phyloP scores from a whole-genome alignment of 2,329 filamentous ascomycete genomes.

The Sclerotinia glacialis region DNA sequence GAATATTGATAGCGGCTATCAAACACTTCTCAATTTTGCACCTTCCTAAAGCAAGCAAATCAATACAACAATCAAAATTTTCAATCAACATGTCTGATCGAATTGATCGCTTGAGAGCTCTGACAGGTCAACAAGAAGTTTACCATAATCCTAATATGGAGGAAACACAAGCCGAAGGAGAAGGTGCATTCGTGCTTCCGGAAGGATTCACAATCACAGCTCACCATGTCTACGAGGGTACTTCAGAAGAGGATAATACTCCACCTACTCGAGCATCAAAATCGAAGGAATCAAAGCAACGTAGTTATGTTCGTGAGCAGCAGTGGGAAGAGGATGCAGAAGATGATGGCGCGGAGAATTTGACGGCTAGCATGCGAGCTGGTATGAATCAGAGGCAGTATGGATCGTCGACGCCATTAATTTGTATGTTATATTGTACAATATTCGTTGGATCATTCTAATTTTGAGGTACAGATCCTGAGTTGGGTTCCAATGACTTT shows the following conservation, averaged over 20 bases:
- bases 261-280: neutral
- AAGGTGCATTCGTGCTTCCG: neutral
- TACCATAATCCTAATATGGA: neutral
- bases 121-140: conserved; percentile 13
- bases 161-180: neutral
- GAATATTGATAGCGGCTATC: neutral
- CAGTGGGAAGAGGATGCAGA: neutral
- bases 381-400: neutral
- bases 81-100: conserved; percentile 5
- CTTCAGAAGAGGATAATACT: conserved; percentile 4
- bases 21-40: neutral
- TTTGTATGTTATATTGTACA: neutral
- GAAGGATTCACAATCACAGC: conserved; percentile 6
- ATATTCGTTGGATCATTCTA: neutral
- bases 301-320: neutral
- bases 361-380: conserved; percentile 3
- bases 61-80: neutral
- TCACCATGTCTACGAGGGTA: conserved; percentile 17
- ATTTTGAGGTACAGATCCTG: conserved; percentile 8
- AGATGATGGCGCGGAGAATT: conserved; percentile 1
- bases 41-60: neutral
- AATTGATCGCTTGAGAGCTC: conserved; percentile 9
- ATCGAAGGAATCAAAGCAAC: neutral
- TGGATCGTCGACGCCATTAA: conserved; percentile 8
- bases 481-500: conserved; percentile 20